Conservation (phyloP, 2,329 filamentous ascomycete species). For the Colletotrichum godetiae region DNA sequence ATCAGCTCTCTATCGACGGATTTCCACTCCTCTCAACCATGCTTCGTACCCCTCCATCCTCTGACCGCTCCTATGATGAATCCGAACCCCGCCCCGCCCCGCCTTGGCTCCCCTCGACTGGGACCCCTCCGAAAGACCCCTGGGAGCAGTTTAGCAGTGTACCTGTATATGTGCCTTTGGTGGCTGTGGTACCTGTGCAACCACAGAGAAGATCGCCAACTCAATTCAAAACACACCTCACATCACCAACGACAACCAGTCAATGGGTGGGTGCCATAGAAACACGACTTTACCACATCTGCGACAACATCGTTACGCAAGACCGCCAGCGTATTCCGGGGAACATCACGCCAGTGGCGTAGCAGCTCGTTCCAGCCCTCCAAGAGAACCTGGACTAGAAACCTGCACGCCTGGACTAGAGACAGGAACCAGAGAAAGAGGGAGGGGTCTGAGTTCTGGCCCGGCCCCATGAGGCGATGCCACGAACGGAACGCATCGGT, state of each 20-base stretch:
- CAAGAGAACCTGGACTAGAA: too few relatives aligned
- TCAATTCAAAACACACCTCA: slow-evolving; percentile 31
- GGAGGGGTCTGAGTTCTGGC: background rate
- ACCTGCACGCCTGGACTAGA: background rate
- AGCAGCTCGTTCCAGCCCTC: too few relatives aligned
- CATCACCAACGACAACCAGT: background rate
- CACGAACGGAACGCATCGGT: slow-evolving; percentile 24
- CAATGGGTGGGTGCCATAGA: background rate
- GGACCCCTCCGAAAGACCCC: slow-evolving; percentile 5
- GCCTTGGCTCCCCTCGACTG: slow-evolving; percentile 11
- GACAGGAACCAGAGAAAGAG: background rate
- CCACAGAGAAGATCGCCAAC: slow-evolving; percentile 10
- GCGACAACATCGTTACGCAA: background rate
- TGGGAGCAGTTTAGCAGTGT: background rate
- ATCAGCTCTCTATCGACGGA: too few relatives aligned
- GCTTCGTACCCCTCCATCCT: background rate
- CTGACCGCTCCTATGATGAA: slow-evolving; percentile 33
- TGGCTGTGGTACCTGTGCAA: background rate
- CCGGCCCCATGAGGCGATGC: background rate
- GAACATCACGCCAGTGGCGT: background rate
- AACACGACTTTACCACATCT: background rate
- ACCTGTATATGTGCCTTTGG: too few relatives aligned
- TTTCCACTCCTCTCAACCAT: background rate
- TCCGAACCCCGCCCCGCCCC: slow-evolving; percentile 26
- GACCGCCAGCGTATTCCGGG: background rate